A percentile compares a stretch with the other conserved stretches of the same genome.
phyloP scores from a whole-genome alignment of 2,329 filamentous ascomycete species.

The Fusarium sp. region DNA sequence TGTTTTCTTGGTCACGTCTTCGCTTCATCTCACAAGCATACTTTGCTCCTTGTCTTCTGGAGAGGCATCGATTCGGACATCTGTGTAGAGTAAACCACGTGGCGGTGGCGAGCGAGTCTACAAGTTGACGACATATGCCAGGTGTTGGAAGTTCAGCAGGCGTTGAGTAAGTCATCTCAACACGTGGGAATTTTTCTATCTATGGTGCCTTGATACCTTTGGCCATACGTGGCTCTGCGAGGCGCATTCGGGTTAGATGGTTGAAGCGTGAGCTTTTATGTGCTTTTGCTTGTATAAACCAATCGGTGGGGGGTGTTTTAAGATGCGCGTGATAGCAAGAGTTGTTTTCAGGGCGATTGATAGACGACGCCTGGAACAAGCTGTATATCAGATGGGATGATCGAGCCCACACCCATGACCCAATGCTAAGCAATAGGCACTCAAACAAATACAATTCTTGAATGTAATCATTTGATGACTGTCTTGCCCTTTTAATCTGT shows the following conservation, averaged over 20 bases:
- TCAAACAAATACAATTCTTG: slow-evolving; percentile 52
- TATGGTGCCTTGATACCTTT: slow-evolving; percentile 24
- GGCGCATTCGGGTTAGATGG: slow-evolving; percentile 38
- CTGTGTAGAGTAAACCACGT: slow-evolving; percentile 37
- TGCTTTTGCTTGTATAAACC: slow-evolving; percentile 26
- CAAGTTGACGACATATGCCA: slow-evolving; percentile 13
- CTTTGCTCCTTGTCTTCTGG: slow-evolving; percentile 22
- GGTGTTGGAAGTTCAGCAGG: slow-evolving; percentile 38
- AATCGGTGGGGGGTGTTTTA: slow-evolving; percentile 3
- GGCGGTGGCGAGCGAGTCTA: slow-evolving; percentile 23
- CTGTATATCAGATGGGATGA: not conserved
- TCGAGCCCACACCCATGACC: not conserved
- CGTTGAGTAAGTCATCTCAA: slow-evolving; percentile 37
- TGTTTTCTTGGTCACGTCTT: slow-evolving; percentile 6
- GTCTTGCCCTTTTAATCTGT: not conserved
- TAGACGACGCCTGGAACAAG: slow-evolving; percentile 14
- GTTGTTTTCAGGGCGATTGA: slow-evolving; percentile 3
- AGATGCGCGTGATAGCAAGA: not conserved
- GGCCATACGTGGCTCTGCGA: slow-evolving; percentile 17
- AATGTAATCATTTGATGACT: not conserved
- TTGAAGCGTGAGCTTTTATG: slow-evolving; percentile 18
- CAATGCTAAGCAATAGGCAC: slow-evolving; percentile 51
- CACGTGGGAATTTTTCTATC: slow-evolving; percentile 15
- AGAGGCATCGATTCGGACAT: slow-evolving; percentile 10
- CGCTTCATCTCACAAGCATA: slow-evolving; percentile 8